Evolutionary conservation across 805 yeast species (phyloP).

Genomic region (Yamadazyma endophytica): DNA sequence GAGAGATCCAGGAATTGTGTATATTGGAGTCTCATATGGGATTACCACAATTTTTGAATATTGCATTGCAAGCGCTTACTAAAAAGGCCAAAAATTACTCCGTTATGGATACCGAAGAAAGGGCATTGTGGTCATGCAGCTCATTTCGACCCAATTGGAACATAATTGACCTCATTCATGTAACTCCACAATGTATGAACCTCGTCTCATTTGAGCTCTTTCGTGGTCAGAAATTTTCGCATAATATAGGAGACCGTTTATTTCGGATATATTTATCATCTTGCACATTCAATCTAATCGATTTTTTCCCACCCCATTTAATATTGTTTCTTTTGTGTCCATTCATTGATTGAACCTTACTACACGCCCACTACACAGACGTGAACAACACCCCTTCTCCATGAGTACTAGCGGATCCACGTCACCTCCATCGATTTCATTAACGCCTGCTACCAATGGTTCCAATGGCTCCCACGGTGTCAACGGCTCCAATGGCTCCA

Average conservation of each 20-base stretch:
- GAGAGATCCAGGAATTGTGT: constrained; percentile 48
- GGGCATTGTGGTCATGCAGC: too few species aligned
- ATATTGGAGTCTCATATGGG: constrained; percentile 34
- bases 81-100: constrained; percentile 8
- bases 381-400: too few species aligned
- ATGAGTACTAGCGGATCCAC: constrained; percentile 10
- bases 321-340: too few species aligned
- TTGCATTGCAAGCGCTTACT: constrained; percentile 10
- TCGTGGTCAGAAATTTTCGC: constrained; percentile 1
- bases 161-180: too few species aligned
- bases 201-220: too few species aligned
- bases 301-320: too few species aligned
- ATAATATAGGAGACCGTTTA: constrained; percentile 2
- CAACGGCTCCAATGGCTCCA: too few species aligned
- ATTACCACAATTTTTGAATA: constrained; percentile 15
- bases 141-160: too few species aligned
- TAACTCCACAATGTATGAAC: too few species aligned
- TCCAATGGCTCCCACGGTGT: constrained; percentile 9
- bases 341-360: too few species aligned
- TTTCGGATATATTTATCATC: neutral
- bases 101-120: constrained; percentile 4
- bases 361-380: too few species aligned
- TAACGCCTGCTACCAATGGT: constrained; percentile 19
- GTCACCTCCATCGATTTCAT: constrained; percentile 28
- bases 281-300: neutral